Conservation (phyloP, 352 stramenopile genomes). For the Phytophthora nicotianae region DNA sequence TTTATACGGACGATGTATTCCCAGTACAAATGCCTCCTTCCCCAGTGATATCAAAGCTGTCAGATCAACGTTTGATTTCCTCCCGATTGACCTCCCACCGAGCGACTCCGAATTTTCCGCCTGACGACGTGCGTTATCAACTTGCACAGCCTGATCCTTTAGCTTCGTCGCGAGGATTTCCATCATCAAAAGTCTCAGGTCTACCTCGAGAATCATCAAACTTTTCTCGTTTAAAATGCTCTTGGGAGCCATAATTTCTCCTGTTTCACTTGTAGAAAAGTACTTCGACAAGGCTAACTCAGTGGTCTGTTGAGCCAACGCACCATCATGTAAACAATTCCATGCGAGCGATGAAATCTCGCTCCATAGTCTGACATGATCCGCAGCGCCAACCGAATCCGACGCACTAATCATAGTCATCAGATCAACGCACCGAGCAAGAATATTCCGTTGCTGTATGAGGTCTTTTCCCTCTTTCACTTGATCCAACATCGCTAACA, state of each 20-base stretch:
- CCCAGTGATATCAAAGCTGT: conserved; percentile 23
- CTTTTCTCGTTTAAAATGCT: conserved; percentile 49
- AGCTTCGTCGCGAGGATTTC: conserved; percentile 53
- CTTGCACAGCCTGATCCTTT: conserved; percentile 30
- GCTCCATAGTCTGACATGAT: conserved; percentile 51
- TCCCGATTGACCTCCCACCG: conserved; percentile 5
- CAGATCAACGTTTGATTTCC: conserved; percentile 24
- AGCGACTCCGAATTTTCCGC: conserved; percentile 9
- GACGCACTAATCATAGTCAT: conserved; percentile 21
- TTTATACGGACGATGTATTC: conserved; percentile 30
- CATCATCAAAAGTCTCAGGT: conserved; percentile 52
- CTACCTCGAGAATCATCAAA: conserved; percentile 57
- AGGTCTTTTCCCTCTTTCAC: conserved; percentile 68
- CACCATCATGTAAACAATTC: conserved; percentile 44
- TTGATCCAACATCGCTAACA: conserved; percentile 73
- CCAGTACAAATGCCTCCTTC: conserved; percentile 41
- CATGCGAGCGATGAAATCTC: conserved; percentile 51
- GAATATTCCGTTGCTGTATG: conserved; percentile 27
- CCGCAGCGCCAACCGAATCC: not conserved
- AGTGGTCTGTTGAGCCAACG: conserved; percentile 34
- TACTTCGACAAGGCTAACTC: conserved; percentile 41
- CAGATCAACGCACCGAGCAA: conserved; percentile 32
- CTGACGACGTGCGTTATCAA: conserved; percentile 16
- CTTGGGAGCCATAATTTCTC: conserved; percentile 12
- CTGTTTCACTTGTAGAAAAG: conserved; percentile 35